Percentiles rank a stretch among this genome's conserved stretches.
These are phyloP conservation scores for Chlamydomonas sp. DNA, from an alignment of 139 green algal species.

Conservation along the genomic window DNA sequence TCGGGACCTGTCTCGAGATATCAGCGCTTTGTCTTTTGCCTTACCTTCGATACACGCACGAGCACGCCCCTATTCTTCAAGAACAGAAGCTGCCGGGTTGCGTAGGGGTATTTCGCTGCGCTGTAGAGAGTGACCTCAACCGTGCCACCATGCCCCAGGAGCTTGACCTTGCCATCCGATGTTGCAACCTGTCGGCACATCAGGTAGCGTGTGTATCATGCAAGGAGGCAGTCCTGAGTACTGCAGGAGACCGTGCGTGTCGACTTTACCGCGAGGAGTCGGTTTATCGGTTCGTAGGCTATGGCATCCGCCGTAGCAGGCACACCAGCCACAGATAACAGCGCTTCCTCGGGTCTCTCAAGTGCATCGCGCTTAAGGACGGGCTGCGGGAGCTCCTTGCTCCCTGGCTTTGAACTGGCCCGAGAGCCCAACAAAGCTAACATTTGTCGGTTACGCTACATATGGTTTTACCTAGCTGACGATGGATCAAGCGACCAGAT, in stretches of 20 bases:
- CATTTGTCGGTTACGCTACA: too few species aligned
- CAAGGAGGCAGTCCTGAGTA: background rate
- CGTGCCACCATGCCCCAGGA: conserved; percentile 45
- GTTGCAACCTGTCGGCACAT: conserved; percentile 50
- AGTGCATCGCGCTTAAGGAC: background rate
- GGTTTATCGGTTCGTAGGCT: conserved; percentile 57
- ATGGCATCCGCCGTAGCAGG: conserved; percentile 46
- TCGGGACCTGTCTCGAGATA: background rate
- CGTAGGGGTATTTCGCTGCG: conserved; percentile 9
- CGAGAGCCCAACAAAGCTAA: too few species aligned
- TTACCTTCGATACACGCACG: conserved; percentile 50
- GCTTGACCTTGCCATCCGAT: conserved; percentile 50
- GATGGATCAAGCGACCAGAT: too few species aligned
- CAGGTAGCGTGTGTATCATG: background rate
- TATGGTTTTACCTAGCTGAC: too few species aligned
- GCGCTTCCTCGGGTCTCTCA: background rate
- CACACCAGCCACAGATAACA: conserved; percentile 32
- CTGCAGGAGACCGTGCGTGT: background rate
- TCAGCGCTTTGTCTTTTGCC: background rate
- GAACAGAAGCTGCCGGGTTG: conserved; percentile 53
- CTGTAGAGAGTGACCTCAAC: conserved; percentile 51
- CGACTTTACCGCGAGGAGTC: conserved; percentile 53
- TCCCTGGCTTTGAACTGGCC: too few species aligned
- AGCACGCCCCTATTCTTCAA: conserved; percentile 52
- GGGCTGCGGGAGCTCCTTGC: too few species aligned